Evolutionary conservation across 192 early-diverging fungal genomes (phyloP).

Genomic region (Rhizoclosmatium globosum): DNA sequence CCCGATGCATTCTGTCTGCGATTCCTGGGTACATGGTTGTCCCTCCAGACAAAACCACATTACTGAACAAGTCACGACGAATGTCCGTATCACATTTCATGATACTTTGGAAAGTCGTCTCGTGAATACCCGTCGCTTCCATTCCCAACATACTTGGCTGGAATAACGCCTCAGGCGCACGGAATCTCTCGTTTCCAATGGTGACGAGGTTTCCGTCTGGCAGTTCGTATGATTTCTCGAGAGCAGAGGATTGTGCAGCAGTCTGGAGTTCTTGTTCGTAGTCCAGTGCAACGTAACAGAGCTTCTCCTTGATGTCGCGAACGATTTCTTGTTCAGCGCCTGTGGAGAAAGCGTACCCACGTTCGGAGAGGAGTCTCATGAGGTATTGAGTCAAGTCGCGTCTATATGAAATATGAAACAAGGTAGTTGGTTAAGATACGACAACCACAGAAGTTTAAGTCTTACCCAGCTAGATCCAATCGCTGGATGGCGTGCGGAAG

Average conservation of each 20-base stretch:
- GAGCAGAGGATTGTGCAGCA: conserved; percentile 51
- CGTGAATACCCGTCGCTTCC: conserved; percentile 32
- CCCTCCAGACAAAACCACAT: conserved; percentile 42
- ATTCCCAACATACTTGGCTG: conserved; percentile 25
- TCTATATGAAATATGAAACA: conserved; percentile 31
- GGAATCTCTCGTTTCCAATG: conserved; percentile 41
- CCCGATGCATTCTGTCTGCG: conserved; percentile 32
- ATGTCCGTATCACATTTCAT: conserved; percentile 41
- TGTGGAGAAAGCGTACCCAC: conserved; percentile 64
- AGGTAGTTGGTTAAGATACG: no score
- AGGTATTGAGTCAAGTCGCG: conserved; percentile 59
- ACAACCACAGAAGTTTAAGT: no score
- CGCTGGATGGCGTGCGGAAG: conserved; percentile 55
- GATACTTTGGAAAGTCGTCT: conserved; percentile 34
- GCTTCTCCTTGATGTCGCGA: conserved; percentile 29
- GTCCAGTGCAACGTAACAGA: conserved; percentile 38
- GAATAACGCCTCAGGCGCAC: conserved; percentile 35
- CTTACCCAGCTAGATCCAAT: conserved; percentile 63
- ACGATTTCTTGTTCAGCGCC: conserved; percentile 38
- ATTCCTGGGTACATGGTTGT: conserved; percentile 29
- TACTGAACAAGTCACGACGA: conserved; percentile 36
- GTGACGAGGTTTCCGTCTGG: conserved; percentile 41
- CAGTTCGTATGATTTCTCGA: conserved; percentile 43
- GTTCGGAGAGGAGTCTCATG: conserved; percentile 64
- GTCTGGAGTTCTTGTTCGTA: conserved; percentile 46